Evolutionary conservation across 192 early-diverging fungal genomes (phyloP).

Genomic region (Neocallimastix lanati): DNA sequence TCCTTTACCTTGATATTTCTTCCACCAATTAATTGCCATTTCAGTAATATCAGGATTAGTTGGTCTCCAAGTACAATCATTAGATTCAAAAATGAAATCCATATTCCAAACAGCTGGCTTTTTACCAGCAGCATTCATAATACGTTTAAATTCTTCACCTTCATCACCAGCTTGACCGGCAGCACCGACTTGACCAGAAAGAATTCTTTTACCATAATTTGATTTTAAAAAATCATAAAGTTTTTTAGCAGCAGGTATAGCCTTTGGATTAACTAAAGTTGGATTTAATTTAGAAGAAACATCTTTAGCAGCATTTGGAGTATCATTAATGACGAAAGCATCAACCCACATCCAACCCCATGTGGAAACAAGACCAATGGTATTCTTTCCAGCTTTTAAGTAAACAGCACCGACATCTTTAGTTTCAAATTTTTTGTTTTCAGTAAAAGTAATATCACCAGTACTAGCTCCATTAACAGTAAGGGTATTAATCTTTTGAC

Average conservation of each 20-base stretch:
- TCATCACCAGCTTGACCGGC: neutral
- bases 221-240: neutral
- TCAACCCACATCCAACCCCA: neutral
- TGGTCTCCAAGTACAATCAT: neutral
- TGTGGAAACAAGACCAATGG: neutral
- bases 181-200: neutral
- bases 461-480: neutral
- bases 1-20: neutral
- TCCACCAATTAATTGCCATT: neutral
- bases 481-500: neutral
- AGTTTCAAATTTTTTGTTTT: neutral
- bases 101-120: neutral
- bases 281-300: neutral
- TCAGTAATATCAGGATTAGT: neutral
- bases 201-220: neutral
- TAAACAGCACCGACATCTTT: neutral
- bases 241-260: neutral
- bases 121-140: neutral
- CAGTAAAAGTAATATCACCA: neutral
- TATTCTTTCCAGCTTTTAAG: neutral
- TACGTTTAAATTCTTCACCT: neutral
- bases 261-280: neutral
- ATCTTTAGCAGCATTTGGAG: neutral
- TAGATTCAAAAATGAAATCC: neutral
- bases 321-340: neutral